Evolutionary conservation across 2,329 filamentous ascomycete genomes (phyloP).

Genomic region (Monilinia aucupariae): DNA sequence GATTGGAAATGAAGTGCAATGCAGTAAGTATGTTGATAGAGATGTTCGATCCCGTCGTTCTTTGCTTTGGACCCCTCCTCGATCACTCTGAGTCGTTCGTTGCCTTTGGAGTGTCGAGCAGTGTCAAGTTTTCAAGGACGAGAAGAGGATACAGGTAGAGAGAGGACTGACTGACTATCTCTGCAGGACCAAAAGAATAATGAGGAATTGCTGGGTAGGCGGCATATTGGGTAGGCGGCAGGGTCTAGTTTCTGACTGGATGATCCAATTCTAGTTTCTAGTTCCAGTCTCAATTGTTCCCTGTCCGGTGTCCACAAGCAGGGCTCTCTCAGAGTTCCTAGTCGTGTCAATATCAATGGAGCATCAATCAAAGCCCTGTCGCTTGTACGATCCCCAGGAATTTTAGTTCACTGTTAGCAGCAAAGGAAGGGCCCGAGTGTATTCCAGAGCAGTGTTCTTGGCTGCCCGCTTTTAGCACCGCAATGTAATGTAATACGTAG

Average conservation of each 20-base stretch:
- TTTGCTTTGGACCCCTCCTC: background rate
- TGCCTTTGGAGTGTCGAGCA: background rate
- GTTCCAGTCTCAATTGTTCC: background rate
- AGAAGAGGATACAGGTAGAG: background rate
- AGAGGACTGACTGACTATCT: background rate
- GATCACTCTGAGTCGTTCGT: background rate
- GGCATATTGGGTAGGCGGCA: background rate
- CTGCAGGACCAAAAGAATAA: constrained; percentile 1
- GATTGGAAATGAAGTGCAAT: background rate
- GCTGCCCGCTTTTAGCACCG: constrained; percentile 9
- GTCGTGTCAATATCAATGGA: constrained; percentile 4
- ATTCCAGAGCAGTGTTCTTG: constrained; percentile 2
- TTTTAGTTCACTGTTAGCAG: constrained; percentile 1
- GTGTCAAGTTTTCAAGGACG: constrained; percentile 8
- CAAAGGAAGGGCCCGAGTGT: constrained; percentile 11
- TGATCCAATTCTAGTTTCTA: background rate
- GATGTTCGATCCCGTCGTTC: background rate
- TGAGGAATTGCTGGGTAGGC: constrained; percentile 1
- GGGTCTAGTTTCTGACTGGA: too few species aligned
- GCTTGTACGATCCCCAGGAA: constrained; percentile 9
- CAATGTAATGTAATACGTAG: constrained; percentile 1
- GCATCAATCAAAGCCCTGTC: constrained; percentile 8
- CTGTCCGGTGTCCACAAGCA: background rate
- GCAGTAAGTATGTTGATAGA: background rate
- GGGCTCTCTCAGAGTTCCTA: constrained; percentile 2